phyloP scores from a whole-genome alignment of 2,329 filamentous ascomycete species.

The Aspergillus felis region DNA sequence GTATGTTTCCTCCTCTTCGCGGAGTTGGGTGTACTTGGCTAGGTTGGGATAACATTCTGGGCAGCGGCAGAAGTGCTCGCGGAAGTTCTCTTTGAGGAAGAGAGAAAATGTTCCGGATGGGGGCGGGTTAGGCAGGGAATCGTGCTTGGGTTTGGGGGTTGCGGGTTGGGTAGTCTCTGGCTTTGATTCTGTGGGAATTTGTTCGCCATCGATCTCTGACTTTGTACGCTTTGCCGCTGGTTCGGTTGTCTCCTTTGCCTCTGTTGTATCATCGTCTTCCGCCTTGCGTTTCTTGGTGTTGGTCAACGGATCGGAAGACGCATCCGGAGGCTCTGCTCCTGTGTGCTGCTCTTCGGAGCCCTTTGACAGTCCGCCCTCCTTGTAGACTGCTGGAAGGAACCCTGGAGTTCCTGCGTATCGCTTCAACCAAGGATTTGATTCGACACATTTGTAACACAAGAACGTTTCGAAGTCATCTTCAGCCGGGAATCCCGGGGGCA shows the following conservation, averaged over 20 bases:
- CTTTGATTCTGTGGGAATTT: slow-evolving; percentile 9
- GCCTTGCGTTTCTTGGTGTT: slow-evolving; percentile 64
- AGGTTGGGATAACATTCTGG: slow-evolving; percentile 72
- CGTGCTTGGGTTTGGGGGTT: slow-evolving; percentile 51
- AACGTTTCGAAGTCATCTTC: slow-evolving; percentile 89
- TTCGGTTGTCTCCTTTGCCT: slow-evolving; percentile 21
- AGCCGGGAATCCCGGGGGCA: slow-evolving; percentile 79
- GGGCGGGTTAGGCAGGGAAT: slow-evolving; percentile 51
- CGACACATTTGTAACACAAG: slow-evolving; percentile 90
- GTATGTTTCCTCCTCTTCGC: slow-evolving; percentile 92
- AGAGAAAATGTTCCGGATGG: slow-evolving; percentile 67
- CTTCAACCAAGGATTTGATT: slow-evolving; percentile 88
- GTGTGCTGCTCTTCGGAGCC: background rate
- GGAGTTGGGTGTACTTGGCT: slow-evolving; percentile 68
- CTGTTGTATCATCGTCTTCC: slow-evolving; percentile 42
- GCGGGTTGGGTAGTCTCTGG: slow-evolving; percentile 6
- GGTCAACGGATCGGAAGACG: slow-evolving; percentile 9
- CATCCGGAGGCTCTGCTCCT: background rate
- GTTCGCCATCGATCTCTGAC: slow-evolving; percentile 27
- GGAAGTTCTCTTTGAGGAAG: slow-evolving; percentile 76
- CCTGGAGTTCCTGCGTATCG: slow-evolving; percentile 74
- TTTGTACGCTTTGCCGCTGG: slow-evolving; percentile 46
- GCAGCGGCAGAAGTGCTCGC: slow-evolving; percentile 78
- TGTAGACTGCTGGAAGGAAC: slow-evolving; percentile 71
- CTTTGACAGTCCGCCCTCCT: slow-evolving; percentile 26